phyloP scores from a whole-genome alignment of 2,329 filamentous ascomycete genomes.

The Ophiocordyceps sinensis region DNA sequence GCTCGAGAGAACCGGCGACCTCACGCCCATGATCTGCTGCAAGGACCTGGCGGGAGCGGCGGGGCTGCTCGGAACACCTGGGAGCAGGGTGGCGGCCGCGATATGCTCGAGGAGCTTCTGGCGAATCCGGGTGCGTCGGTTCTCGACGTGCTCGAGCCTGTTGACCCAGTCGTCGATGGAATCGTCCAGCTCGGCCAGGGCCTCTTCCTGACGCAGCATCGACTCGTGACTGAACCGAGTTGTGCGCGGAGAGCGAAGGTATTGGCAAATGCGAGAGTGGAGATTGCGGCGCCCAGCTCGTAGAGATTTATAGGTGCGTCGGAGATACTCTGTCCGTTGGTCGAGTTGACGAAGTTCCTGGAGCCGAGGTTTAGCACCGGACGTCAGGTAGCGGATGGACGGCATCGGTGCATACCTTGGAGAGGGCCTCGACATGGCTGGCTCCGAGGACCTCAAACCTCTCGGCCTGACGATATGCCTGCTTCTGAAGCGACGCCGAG shows the following conservation, averaged over 20 bases:
- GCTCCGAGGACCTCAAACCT: conserved; percentile 50
- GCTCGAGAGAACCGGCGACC: conserved; percentile 22
- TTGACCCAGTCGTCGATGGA: conserved; percentile 70
- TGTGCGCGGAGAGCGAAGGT: conserved; percentile 55
- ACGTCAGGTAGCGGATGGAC: neutral
- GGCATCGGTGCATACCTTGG: conserved; percentile 29
- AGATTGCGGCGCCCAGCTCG: conserved; percentile 63
- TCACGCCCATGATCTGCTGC: conserved; percentile 26
- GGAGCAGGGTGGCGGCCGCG: conserved; percentile 51
- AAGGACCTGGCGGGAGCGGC: conserved; percentile 21
- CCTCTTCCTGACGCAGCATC: conserved; percentile 68
- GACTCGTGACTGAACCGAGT: conserved; percentile 61
- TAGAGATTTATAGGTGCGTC: conserved; percentile 61
- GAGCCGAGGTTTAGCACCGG: neutral
- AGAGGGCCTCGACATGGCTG: conserved; percentile 50
- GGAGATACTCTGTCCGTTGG: conserved; percentile 63
- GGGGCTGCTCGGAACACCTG: conserved; percentile 12
- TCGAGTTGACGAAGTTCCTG: conserved; percentile 64
- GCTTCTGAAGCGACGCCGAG: conserved; percentile 36
- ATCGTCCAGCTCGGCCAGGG: conserved; percentile 58
- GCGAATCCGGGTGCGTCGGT: conserved; percentile 57
- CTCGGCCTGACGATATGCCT: conserved; percentile 46
- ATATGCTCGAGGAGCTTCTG: conserved; percentile 75
- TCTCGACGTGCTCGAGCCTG: conserved; percentile 71
- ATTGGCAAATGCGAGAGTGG: conserved; percentile 63